Percentiles rank a stretch among this genome's conserved stretches.
phyloP scores from a whole-genome alignment of 2,329 filamentous ascomycete species.

The Fusarium sp. region DNA sequence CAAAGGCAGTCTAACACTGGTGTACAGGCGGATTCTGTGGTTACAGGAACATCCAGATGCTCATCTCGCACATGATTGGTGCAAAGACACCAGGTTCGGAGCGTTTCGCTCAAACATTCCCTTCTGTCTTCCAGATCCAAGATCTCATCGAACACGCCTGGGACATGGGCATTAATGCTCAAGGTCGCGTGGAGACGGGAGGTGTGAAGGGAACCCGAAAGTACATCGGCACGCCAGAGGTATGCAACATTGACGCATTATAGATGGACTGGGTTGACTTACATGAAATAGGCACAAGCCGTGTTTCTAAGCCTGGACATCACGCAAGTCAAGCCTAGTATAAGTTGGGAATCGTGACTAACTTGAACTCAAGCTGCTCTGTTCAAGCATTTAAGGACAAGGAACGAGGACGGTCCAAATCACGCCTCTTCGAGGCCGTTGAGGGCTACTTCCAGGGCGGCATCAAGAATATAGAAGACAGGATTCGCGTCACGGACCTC shows the following conservation, averaged over 20 bases:
- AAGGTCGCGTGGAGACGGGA: constrained; percentile 83
- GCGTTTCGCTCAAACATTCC: constrained; percentile 70
- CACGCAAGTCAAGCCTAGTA: constrained; percentile 56
- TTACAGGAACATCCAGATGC: constrained; percentile 94
- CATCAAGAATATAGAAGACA: constrained; percentile 49
- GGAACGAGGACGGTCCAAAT: constrained; percentile 56
- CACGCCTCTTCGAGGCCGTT: constrained; percentile 72
- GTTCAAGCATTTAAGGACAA: constrained; percentile 68
- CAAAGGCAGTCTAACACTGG: background rate
- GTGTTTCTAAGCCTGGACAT: constrained; percentile 78
- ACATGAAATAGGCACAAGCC: constrained; percentile 73
- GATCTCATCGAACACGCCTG: constrained; percentile 88
- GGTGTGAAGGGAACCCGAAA: constrained; percentile 90
- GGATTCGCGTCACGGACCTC: constrained; percentile 76
- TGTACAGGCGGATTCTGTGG: constrained; percentile 85
- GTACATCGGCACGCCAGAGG: constrained; percentile 94
- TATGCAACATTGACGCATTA: constrained; percentile 47
- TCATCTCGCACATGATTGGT: constrained; percentile 80
- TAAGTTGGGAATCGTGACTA: background rate
- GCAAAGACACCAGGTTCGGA: constrained; percentile 66
- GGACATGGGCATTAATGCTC: constrained; percentile 83
- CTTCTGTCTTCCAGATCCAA: constrained; percentile 84
- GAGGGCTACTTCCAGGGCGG: constrained; percentile 79
- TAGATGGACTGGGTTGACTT: background rate
- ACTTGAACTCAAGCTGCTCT: constrained; percentile 61